Percentiles rank a stretch among this genome's conserved stretches.
Evolutionary conservation across 2,329 filamentous ascomycete genomes (phyloP).

Genomic region (Botrytis sinoallii): DNA sequence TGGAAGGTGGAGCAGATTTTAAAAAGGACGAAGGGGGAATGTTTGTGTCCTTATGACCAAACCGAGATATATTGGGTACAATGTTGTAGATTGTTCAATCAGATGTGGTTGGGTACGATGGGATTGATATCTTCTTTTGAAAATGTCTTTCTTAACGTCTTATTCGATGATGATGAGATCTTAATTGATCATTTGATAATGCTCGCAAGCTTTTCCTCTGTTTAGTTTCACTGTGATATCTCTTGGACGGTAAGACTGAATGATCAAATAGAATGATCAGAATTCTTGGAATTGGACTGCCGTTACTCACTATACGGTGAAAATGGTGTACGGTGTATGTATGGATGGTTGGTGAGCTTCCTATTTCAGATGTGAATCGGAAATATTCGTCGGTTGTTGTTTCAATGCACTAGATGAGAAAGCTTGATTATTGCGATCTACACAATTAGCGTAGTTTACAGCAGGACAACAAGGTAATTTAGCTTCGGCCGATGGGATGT

Average conservation of each 20-base stretch:
- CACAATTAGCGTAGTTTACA: not conserved
- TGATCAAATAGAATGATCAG: slow-evolving; percentile 1
- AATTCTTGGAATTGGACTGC: not conserved
- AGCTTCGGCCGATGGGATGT: not conserved
- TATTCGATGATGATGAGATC: slow-evolving; percentile 10
- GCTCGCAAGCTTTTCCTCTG: slow-evolving; percentile 8
- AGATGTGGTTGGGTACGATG: slow-evolving; percentile 5
- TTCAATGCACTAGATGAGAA: slow-evolving; percentile 11
- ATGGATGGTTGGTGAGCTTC: slow-evolving; percentile 18
- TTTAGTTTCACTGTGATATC: not conserved
- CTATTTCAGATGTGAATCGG: slow-evolving; percentile 18
- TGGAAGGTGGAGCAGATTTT: slow-evolving; percentile 12
- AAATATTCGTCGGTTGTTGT: slow-evolving; percentile 12
- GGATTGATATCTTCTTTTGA: not conserved
- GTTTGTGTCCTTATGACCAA: slow-evolving; percentile 15
- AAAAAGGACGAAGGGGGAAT: slow-evolving; percentile 9
- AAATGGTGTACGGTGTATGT: slow-evolving; percentile 10
- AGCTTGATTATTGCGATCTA: slow-evolving; percentile 17
- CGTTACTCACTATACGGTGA: not conserved
- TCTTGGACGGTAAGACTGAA: not conserved
- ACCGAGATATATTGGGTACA: not conserved
- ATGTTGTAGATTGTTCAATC: slow-evolving; percentile 2
- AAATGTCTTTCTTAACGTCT: slow-evolving; percentile 2
- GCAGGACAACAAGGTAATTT: not conserved
- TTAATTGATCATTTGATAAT: not conserved